Conservation (phyloP, 225 moss, liverwort and hornwort genomes). For the Bryum argenteum region DNA sequence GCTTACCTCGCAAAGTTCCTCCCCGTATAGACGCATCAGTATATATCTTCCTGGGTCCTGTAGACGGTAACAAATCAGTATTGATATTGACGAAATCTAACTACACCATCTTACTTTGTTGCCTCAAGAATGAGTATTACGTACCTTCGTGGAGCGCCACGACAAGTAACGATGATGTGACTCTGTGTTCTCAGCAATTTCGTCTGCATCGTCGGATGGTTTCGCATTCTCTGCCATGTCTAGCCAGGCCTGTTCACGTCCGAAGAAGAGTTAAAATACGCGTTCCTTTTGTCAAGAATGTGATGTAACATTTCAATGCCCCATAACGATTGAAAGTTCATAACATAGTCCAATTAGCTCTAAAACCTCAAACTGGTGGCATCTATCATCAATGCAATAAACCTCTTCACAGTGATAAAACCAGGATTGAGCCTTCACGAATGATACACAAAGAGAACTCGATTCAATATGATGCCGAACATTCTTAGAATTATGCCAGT, state of each 20-base stretch:
- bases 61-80: constrained; percentile 4
- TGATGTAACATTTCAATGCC: not conserved
- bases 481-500: not conserved
- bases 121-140: not conserved
- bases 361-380: not conserved
- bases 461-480: not conserved
- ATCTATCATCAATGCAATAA: not conserved
- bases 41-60: constrained; percentile 92
- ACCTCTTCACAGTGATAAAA: not conserved
- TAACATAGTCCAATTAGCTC: not conserved
- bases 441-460: constrained; percentile 4
- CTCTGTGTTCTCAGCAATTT: constrained; percentile 66
- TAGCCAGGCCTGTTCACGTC: constrained; percentile 74
- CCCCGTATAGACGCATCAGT: constrained; percentile 77
- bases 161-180: constrained; percentile 88
- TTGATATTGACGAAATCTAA: not conserved
- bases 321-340: not conserved
- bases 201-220: constrained; percentile 53
- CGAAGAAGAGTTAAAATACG: not conserved
- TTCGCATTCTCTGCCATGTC: constrained; percentile 64
- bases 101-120: not conserved
- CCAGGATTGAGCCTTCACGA: not conserved
- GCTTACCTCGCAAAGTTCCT: constrained; percentile 77
- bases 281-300: not conserved
- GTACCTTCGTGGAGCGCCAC: constrained; percentile 94